Evolutionary conservation across 2,329 filamentous ascomycete genomes (phyloP), one percentile per base, ranked within the genome.

Genomic region (Byssochlamys sp.): DNA sequence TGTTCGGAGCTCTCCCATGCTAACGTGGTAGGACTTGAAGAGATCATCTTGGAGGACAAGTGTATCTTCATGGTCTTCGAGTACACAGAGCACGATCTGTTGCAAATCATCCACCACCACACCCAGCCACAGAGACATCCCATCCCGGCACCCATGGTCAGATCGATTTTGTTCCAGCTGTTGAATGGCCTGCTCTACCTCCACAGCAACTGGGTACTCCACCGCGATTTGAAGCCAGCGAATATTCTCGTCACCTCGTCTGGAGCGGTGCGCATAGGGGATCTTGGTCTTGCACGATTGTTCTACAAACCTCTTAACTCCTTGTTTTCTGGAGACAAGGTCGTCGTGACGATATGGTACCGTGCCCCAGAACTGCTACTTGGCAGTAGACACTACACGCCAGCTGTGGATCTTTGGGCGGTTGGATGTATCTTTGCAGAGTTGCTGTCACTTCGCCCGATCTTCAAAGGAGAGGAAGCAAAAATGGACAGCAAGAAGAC

Each of bases 61-160:
- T 96, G 91, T 77, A 97, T 99, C 71, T 99, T 91, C 75, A 99
- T 99, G 88, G 91, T 99, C 1, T 97, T 99, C 66, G 94, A 97
- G 73, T 99, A 96, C 72, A 94, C 94, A 64, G 94, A 99, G 74
- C 94, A 99, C 73, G 94, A 99, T 73, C 78, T 99, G 39, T 80
- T 99, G 3, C 94, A 99, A 73, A 97, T 99, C 71, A 96, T 99
- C 65, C 94, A 99, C 71, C 91, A 97, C 71, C 94, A 99, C 74
- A 95, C 89, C 1, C 88, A 96, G 71, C 88, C 91, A 58, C 86
- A 90, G 28, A 83, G 91, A 27, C 89, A 94, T 64, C 87, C 90
- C 4, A 96, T 99, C 58, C 91, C 92, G 0, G 88, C 92, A 0
- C 80, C 85, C 26, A 95, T 90, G 59, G 87, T 99, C 69, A 92